These are phyloP conservation scores for Phytophthora sp. DNA, from an alignment of 352 stramenopile genomes.

Conservation along the genomic window DNA sequence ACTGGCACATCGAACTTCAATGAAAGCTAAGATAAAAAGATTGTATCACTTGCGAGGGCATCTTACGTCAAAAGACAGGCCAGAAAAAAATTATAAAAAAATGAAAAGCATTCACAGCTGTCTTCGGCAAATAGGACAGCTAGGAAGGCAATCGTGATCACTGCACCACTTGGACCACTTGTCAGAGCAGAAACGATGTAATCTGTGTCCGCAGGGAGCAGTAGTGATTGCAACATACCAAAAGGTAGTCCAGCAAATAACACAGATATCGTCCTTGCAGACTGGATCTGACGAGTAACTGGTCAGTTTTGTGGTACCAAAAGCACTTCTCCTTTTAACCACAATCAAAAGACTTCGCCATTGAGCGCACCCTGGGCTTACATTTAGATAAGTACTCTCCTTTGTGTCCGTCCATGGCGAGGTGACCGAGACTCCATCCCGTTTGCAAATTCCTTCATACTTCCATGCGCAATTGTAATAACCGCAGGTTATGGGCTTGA, in stretches of 20 bases:
- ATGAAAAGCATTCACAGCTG: neutral
- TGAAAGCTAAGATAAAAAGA: too few species aligned
- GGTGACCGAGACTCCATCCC: neutral
- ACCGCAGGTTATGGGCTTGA: constrained; percentile 34
- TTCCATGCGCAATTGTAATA: constrained; percentile 45
- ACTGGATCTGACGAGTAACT: neutral
- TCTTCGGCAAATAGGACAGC: constrained; percentile 9
- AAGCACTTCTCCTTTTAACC: neutral
- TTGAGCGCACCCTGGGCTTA: constrained; percentile 1
- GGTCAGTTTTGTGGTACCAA: neutral
- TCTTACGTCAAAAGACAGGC: too few species aligned
- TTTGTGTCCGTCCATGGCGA: constrained; percentile 30
- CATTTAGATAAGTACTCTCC: neutral
- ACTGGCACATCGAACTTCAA: too few species aligned
- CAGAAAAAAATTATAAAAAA: neutral
- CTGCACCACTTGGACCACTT: constrained; percentile 12
- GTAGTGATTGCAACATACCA: neutral
- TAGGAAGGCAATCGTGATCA: neutral
- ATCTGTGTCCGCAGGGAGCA: constrained; percentile 1
- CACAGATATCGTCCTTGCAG: neutral
- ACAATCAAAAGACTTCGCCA: constrained; percentile 24
- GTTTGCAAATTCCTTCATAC: constrained; percentile 42
- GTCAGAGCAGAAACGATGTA: constrained; percentile 2
- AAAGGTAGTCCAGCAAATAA: constrained; percentile 7
- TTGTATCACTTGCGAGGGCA: too few species aligned